Evolutionary conservation across 2,329 filamentous ascomycete genomes (phyloP).

Genomic region (Trichoderma sp.): DNA sequence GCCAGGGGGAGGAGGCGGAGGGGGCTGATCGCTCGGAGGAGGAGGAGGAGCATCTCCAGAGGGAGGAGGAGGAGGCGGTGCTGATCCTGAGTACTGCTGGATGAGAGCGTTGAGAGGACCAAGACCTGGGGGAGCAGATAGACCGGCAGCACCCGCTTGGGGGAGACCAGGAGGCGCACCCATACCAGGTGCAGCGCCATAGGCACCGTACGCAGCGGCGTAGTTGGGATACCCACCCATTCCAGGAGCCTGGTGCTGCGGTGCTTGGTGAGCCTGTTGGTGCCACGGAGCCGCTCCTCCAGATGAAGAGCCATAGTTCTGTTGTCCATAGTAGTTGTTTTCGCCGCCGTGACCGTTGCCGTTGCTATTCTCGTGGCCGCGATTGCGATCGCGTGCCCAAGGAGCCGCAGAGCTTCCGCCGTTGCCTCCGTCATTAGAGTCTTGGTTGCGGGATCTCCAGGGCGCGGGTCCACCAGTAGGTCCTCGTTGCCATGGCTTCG

Average conservation of each 20-base stretch:
- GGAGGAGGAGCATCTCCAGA: constrained; percentile 53
- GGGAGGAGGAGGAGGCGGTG: constrained; percentile 60
- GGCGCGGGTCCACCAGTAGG: constrained; percentile 82
- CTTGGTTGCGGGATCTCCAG: constrained; percentile 62
- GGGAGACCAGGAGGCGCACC: constrained; percentile 42
- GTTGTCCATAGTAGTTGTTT: constrained; percentile 32
- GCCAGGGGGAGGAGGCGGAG: constrained; percentile 60
- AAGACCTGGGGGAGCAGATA: constrained; percentile 54
- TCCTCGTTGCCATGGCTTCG: constrained; percentile 85
- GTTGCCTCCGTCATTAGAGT: constrained; percentile 47
- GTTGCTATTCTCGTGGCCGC: constrained; percentile 42
- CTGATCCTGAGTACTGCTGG: constrained; percentile 60
- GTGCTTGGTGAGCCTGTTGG: constrained; percentile 24
- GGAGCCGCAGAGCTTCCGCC: constrained; percentile 52
- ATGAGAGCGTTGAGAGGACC: constrained; percentile 64
- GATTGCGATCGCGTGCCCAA: constrained; percentile 61
- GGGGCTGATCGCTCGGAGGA: constrained; percentile 44
- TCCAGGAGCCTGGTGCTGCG: constrained; percentile 50
- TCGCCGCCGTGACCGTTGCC: constrained; percentile 23
- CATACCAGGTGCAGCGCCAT: constrained; percentile 47
- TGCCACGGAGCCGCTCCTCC: constrained; percentile 48
- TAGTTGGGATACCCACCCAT: constrained; percentile 58
- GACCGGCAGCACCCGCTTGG: constrained; percentile 45
- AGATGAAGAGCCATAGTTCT: constrained; percentile 26
- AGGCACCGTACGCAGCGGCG: constrained; percentile 47